Conservation (phyloP, 83 land plant species). For the Picea engelmannii region DNA sequence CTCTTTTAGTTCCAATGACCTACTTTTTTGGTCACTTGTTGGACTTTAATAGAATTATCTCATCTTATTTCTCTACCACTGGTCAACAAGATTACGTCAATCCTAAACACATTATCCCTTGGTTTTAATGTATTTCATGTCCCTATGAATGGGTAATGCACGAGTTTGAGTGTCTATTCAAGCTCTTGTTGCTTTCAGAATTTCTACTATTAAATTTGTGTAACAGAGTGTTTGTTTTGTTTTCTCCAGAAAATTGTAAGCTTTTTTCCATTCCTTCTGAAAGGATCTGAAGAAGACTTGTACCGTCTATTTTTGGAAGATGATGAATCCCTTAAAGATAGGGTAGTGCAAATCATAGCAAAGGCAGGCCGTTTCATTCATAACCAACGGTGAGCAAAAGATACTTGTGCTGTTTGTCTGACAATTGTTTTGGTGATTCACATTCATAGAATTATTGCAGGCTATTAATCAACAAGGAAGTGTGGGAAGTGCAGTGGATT, state of each 20-base stretch:
- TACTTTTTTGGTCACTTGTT: no score
- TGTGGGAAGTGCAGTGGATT: background rate
- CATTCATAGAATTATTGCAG: background rate
- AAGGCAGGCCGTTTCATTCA: conserved; percentile 57
- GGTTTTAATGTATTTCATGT: background rate
- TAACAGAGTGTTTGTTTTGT: background rate
- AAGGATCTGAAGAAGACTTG: conserved; percentile 57
- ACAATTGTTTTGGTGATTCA: background rate
- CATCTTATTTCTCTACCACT: no score
- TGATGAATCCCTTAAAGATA: conserved; percentile 32
- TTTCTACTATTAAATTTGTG: background rate
- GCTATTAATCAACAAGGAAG: background rate
- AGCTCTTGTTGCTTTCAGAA: background rate
- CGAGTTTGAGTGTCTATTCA: background rate
- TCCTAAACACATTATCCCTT: background rate
- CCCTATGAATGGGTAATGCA: background rate
- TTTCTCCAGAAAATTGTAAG: conserved; percentile 45
- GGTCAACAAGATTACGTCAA: no score
- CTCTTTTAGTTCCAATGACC: no score
- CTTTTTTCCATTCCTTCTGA: conserved; percentile 61
- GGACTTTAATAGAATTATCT: no score
- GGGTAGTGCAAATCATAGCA: conserved; percentile 57
- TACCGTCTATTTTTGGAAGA: conserved; percentile 40
- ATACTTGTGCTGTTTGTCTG: background rate
- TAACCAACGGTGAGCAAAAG: conserved; percentile 40